Conservation (phyloP, 2,329 filamentous ascomycete species). For the Diaporthe sp. region DNA sequence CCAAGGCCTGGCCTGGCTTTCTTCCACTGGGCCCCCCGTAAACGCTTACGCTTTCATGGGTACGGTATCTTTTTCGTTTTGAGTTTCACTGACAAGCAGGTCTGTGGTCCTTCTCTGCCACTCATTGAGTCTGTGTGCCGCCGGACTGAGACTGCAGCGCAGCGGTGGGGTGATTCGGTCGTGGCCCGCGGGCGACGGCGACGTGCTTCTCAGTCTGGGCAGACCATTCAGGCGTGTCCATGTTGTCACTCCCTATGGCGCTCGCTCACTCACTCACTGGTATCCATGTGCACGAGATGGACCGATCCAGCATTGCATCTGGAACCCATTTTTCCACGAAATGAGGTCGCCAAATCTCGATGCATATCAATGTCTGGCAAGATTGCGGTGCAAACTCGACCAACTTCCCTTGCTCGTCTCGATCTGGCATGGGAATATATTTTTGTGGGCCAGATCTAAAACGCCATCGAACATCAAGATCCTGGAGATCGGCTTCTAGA, state of each 20-base stretch:
- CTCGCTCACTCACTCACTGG: background rate
- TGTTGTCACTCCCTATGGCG: background rate
- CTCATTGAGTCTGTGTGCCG: background rate
- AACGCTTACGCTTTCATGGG: slow-evolving; percentile 12
- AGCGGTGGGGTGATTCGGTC: background rate
- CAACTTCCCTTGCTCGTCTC: background rate
- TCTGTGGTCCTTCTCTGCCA: slow-evolving; percentile 12
- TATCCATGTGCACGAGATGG: background rate
- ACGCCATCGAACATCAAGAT: background rate
- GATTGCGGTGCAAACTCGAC: background rate
- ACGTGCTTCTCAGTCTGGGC: background rate
- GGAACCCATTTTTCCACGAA: background rate
- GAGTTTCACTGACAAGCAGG: slow-evolving; percentile 14
- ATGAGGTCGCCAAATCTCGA: background rate
- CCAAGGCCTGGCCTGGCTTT: background rate
- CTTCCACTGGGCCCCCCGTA: background rate
- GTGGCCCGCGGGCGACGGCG: background rate
- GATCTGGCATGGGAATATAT: background rate
- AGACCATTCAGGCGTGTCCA: no score
- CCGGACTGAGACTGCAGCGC: slow-evolving; percentile 16
- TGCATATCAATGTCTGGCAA: background rate
- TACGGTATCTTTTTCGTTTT: slow-evolving; percentile 13
- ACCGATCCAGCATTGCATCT: background rate
- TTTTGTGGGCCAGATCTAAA: background rate
- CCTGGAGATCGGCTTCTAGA: slow-evolving; percentile 7